phyloP scores from a whole-genome alignment of 177 flowering plant genomes.

The Vitis hybrid region DNA sequence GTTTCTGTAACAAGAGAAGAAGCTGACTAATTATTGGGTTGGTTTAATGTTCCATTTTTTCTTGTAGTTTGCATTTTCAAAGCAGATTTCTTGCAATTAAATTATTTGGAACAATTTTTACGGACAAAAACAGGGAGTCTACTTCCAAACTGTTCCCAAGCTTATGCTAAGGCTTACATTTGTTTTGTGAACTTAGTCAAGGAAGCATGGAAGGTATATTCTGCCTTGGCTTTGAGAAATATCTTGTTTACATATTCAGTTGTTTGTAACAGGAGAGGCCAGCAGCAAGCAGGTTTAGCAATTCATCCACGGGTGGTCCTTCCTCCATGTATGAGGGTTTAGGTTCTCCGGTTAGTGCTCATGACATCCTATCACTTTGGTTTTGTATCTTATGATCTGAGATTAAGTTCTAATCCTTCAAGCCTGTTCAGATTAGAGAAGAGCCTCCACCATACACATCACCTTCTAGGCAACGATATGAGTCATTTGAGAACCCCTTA shows the following conservation, averaged over 20 bases:
- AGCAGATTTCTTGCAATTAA: too few species aligned
- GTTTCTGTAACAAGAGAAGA: too few species aligned
- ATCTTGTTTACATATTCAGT: neutral
- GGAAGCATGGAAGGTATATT: too few species aligned
- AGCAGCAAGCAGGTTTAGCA: slow-evolving; percentile 55
- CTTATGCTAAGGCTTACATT: too few species aligned
- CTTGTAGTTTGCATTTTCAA: too few species aligned
- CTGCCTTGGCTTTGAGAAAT: too few species aligned
- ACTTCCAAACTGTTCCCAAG: too few species aligned
- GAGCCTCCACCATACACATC: slow-evolving; percentile 85
- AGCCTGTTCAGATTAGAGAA: slow-evolving; percentile 68
- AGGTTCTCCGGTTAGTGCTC: slow-evolving; percentile 67
- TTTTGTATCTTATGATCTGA: neutral
- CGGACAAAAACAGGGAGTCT: too few species aligned
- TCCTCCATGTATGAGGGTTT: slow-evolving; percentile 53
- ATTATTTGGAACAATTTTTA: too few species aligned
- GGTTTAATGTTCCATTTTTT: too few species aligned
- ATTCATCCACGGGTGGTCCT: slow-evolving; percentile 37
- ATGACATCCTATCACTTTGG: neutral
- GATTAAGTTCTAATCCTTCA: slow-evolving; percentile 10
- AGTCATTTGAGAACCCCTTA: slow-evolving; percentile 89
- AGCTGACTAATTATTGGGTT: too few species aligned
- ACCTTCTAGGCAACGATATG: slow-evolving; percentile 56
- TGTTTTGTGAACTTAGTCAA: too few species aligned
- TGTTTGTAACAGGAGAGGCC: slow-evolving; percentile 62